Conservation (phyloP, 768 basidiomycete genomes). For the Pleurotus citrinopileatus region DNA sequence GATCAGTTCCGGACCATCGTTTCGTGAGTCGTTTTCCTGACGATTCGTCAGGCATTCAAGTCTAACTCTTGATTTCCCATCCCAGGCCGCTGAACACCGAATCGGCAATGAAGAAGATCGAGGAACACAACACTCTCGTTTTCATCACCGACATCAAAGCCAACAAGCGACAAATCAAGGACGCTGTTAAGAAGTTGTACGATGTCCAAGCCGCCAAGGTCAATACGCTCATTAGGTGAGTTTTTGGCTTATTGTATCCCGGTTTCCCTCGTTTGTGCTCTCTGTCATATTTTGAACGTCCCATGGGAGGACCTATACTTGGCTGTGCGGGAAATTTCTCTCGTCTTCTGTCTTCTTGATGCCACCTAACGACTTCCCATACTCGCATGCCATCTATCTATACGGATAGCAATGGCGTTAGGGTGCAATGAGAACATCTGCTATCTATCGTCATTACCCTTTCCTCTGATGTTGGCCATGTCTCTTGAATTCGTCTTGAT, state of each 20-base stretch:
- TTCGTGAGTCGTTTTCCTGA: constrained; percentile 54
- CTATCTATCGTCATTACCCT: too few relatives aligned
- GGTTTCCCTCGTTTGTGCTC: too few relatives aligned
- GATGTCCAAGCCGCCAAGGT: constrained; percentile 95
- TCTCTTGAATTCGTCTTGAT: too few relatives aligned
- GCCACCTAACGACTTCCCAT: too few relatives aligned
- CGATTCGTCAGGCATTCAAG: background rate
- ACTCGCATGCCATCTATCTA: too few relatives aligned
- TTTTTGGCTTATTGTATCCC: constrained; percentile 8
- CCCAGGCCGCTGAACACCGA: constrained; percentile 87
- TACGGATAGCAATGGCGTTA: too few relatives aligned
- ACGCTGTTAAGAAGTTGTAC: constrained; percentile 98
- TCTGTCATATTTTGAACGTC: too few relatives aligned
- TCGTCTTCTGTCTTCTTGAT: too few relatives aligned
- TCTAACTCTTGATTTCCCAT: background rate
- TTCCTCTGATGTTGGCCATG: too few relatives aligned
- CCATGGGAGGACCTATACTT: too few relatives aligned
- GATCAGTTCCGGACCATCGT: constrained; percentile 95
- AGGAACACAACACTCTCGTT: constrained; percentile 99
- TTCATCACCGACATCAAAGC: constrained; percentile 94
- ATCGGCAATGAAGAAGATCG: constrained; percentile 99
- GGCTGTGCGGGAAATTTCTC: too few relatives aligned
- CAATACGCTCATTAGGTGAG: constrained; percentile 96
- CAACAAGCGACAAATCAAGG: constrained; percentile 99
- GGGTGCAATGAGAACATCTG: too few relatives aligned